Evolutionary conservation across 495 filamentous ascomycete genomes (phyloP).

Genomic region (Hyaloscypha variabilis): DNA sequence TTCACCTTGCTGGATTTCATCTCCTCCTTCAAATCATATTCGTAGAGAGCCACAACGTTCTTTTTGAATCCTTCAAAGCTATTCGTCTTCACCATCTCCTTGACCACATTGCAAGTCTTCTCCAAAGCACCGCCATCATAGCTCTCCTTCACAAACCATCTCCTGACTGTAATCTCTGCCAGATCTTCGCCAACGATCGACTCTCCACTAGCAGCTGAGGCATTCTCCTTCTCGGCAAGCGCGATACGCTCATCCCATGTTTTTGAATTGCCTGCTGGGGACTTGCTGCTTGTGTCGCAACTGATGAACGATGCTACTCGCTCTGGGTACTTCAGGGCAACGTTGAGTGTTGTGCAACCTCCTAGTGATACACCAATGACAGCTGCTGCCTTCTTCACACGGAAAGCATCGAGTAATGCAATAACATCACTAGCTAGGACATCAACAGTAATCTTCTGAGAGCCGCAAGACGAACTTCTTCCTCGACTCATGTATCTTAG

Average conservation of each 20-base stretch:
- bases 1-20: slow-evolving; percentile 62
- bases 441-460: slow-evolving; percentile 62
- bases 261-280: slow-evolving; percentile 67
- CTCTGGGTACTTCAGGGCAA: slow-evolving; percentile 65
- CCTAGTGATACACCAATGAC: slow-evolving; percentile 78
- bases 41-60: slow-evolving; percentile 71
- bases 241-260: slow-evolving; percentile 78
- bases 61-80: slow-evolving; percentile 69
- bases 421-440: slow-evolving; percentile 67
- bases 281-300: slow-evolving; percentile 76
- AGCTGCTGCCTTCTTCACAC: slow-evolving; percentile 59
- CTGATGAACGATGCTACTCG: slow-evolving; percentile 63
- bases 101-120: slow-evolving; percentile 52
- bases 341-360: slow-evolving; percentile 72
- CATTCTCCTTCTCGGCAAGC: slow-evolving; percentile 61
- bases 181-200: slow-evolving; percentile 58
- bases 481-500: slow-evolving; percentile 74
- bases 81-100: slow-evolving; percentile 64
- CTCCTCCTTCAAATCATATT: slow-evolving; percentile 69
- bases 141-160: slow-evolving; percentile 73
- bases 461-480: slow-evolving; percentile 44
- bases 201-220: slow-evolving; percentile 48
- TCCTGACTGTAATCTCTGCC: slow-evolving; percentile 65
- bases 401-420: slow-evolving; percentile 57
- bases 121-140: slow-evolving; percentile 50